Evolutionary conservation across 2,329 filamentous ascomycete genomes (phyloP).

Genomic region (Monilinia laxa): DNA sequence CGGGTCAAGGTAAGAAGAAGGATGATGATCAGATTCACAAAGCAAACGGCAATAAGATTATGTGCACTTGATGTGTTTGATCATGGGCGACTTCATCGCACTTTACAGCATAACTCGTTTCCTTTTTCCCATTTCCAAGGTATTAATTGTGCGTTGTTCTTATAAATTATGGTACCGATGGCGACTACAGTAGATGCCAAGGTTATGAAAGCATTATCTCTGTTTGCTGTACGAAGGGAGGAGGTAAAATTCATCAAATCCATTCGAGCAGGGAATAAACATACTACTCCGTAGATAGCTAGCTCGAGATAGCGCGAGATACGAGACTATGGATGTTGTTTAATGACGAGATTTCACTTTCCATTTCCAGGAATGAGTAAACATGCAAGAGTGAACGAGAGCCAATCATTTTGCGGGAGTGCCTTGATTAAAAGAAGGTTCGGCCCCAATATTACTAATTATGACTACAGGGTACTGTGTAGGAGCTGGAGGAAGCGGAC

Average conservation of each 20-base stretch:
- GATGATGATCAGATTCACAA: neutral
- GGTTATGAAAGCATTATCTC: rapidly evolving
- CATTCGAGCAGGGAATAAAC: neutral
- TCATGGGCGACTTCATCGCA: too few species aligned
- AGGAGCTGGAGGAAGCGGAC: too few species aligned
- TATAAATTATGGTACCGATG: too few species aligned
- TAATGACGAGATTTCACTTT: neutral
- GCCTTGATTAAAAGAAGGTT: neutral
- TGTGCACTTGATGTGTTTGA: neutral
- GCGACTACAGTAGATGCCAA: too few species aligned
- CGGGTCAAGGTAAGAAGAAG: neutral
- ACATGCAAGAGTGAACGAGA: neutral
- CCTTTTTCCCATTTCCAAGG: too few species aligned
- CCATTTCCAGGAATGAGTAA: neutral
- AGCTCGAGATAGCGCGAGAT: too few species aligned
- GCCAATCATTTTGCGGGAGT: neutral
- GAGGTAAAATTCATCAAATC: neutral
- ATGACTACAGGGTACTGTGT: too few species aligned
- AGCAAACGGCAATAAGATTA: neutral
- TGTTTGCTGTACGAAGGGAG: neutral
- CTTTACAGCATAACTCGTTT: too few species aligned
- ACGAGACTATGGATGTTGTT: too few species aligned
- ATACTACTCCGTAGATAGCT: too few species aligned
- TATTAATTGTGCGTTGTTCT: too few species aligned
- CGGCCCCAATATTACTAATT: too few species aligned